A percentile compares a stretch with the other conserved stretches of the same genome.
Conservation (phyloP, 2,329 filamentous ascomycete species). For the Coleophoma cylindrospora region DNA sequence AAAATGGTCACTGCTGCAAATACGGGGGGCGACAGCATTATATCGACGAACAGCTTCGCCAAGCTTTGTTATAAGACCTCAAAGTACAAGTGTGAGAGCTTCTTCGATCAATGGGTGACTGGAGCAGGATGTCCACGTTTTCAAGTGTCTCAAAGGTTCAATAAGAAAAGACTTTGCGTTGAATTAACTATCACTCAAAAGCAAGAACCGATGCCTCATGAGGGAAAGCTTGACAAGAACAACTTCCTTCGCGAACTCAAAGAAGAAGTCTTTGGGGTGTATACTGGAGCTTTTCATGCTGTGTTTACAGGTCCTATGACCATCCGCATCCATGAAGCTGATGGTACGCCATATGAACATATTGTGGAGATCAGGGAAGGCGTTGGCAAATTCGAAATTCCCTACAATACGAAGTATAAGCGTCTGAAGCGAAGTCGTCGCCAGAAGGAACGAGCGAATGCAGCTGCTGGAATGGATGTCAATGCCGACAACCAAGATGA, state of each 20-base stretch:
- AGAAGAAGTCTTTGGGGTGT: constrained; percentile 67
- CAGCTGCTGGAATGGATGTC: constrained; percentile 57
- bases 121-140: constrained; percentile 87
- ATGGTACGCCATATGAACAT: constrained; percentile 96
- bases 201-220: constrained; percentile 43
- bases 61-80: constrained; percentile 83
- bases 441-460: constrained; percentile 71
- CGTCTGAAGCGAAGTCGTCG: constrained; percentile 83
- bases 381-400: constrained; percentile 83
- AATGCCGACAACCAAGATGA: constrained; percentile 68
- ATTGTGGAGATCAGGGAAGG: constrained; percentile 93
- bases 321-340: constrained; percentile 94
- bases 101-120: constrained; percentile 91
- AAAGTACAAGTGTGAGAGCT: constrained; percentile 76
- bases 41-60: constrained; percentile 70
- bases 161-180: constrained; percentile 94
- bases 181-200: constrained; percentile 84
- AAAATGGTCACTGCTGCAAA: constrained; percentile 83
- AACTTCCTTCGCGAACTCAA: constrained; percentile 83
- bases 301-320: constrained; percentile 96
- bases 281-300: constrained; percentile 65
- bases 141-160: constrained; percentile 82
- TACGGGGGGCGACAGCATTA: constrained; percentile 70
- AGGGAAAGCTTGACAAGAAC: constrained; percentile 56
- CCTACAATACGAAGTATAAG: constrained; percentile 99